Conservation (phyloP, 2,329 filamentous ascomycete genomes). For the Aspergillus latus region DNA sequence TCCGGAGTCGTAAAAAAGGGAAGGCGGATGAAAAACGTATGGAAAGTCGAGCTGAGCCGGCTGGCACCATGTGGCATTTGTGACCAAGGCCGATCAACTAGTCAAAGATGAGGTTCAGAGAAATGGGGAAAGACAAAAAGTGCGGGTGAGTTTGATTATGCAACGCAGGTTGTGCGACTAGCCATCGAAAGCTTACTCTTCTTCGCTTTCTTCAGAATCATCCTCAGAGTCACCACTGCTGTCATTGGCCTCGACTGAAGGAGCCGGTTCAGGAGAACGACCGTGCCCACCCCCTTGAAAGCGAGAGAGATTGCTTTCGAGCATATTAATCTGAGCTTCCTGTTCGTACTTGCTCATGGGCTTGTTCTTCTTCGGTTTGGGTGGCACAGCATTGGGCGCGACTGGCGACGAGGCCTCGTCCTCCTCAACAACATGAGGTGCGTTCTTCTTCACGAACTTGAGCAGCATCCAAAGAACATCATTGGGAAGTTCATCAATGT, state of each 20-base stretch:
- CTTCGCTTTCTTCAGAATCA: constrained; percentile 51
- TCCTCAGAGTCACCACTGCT: constrained; percentile 50
- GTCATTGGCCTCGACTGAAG: constrained; percentile 45
- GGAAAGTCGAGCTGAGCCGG: background rate
- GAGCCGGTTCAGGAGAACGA: constrained; percentile 45
- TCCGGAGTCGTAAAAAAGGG: constrained; percentile 11
- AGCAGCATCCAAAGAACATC: constrained; percentile 47
- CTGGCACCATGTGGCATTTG: background rate
- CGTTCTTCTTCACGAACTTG: constrained; percentile 50
- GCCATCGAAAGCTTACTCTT: constrained; percentile 40
- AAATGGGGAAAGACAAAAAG: background rate
- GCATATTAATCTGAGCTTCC: constrained; percentile 51
- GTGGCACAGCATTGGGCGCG: constrained; percentile 33
- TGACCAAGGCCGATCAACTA: background rate
- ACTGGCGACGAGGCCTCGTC: constrained; percentile 41
- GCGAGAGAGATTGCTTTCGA: constrained; percentile 47
- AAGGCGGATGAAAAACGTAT: background rate
- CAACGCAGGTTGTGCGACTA: background rate
- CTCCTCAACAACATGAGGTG: constrained; percentile 43
- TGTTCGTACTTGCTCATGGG: constrained; percentile 54
- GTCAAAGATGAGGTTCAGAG: background rate
- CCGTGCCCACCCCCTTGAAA: constrained; percentile 45
- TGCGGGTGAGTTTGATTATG: background rate
- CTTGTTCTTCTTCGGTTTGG: constrained; percentile 53
- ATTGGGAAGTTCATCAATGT: constrained; percentile 51